phyloP scores from a whole-genome alignment of 345 rosid species.

The Populus pruinosa region DNA sequence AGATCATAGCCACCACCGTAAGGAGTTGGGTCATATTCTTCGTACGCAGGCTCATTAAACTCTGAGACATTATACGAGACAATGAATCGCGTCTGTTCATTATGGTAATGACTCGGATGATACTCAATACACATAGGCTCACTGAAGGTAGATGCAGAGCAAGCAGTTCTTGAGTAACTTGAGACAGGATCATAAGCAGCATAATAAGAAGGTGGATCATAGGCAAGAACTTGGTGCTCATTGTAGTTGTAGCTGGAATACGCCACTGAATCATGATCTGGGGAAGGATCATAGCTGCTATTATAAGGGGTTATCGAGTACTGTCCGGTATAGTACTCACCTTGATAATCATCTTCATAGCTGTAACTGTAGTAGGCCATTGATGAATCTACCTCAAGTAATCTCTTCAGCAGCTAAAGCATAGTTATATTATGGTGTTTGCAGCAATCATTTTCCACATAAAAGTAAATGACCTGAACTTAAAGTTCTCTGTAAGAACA shows the following conservation, averaged over 20 bases:
- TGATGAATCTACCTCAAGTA: neutral
- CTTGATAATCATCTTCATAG: neutral
- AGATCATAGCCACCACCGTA: slow-evolving; percentile 68
- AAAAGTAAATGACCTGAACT: neutral
- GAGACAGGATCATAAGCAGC: slow-evolving; percentile 12
- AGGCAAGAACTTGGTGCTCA: neutral
- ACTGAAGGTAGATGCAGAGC: slow-evolving; percentile 42
- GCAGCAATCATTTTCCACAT: neutral
- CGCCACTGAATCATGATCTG: slow-evolving; percentile 2
- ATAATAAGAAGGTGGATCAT: slow-evolving; percentile 11
- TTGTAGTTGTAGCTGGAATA: slow-evolving; percentile 8
- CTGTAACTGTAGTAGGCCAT: slow-evolving; percentile 26
- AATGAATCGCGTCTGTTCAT: slow-evolving; percentile 31
- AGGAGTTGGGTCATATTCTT: slow-evolving; percentile 76
- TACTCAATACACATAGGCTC: slow-evolving; percentile 36
- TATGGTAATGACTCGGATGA: slow-evolving; percentile 21
- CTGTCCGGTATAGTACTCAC: slow-evolving; percentile 10
- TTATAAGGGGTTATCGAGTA: slow-evolving; percentile 4
- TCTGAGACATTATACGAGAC: slow-evolving; percentile 43
- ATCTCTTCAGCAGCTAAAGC: neutral
- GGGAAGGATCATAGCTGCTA: slow-evolving; percentile 4
- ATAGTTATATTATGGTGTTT: neutral
- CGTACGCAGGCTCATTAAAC: slow-evolving; percentile 43
- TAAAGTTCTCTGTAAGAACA: neutral
- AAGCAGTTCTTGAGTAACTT: slow-evolving; percentile 21